Evolutionary conservation across 2,329 filamentous ascomycete genomes (phyloP).

Genomic region (Cercospora sojina): DNA sequence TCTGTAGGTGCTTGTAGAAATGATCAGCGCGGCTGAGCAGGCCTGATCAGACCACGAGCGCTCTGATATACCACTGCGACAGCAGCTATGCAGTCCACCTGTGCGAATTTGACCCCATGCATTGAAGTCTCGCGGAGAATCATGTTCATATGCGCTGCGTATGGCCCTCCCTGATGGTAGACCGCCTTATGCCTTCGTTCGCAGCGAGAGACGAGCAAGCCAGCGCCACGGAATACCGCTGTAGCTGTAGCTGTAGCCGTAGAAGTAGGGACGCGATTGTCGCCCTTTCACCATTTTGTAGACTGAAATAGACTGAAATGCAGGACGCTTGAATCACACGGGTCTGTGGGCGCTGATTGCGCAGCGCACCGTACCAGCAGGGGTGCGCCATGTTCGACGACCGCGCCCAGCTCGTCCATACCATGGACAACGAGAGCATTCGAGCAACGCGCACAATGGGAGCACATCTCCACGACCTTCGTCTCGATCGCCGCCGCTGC

Average conservation of each 20-base stretch:
- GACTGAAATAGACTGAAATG: neutral
- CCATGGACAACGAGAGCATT: neutral
- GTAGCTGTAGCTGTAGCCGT: neutral
- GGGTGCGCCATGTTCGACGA: neutral
- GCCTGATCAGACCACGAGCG: neutral
- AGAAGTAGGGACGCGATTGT: neutral
- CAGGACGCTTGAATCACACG: neutral
- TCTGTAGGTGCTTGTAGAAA: neutral
- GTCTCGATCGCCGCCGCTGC: neutral
- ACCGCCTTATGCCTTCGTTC: neutral
- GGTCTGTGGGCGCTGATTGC: neutral
- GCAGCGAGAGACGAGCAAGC: neutral
- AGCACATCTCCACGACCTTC: neutral
- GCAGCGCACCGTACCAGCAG: neutral
- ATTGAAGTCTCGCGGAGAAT: neutral
- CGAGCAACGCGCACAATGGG: neutral
- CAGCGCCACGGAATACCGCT: neutral
- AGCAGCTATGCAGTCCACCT: neutral
- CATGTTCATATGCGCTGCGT: neutral
- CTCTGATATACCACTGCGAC: neutral
- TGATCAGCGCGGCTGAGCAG: neutral
- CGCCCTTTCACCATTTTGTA: neutral
- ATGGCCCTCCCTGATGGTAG: too few relatives aligned
- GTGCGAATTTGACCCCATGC: neutral
- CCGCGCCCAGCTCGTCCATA: neutral